Evolutionary conservation across 805 yeast genomes (phyloP), one percentile per base, ranked within the genome.

Genomic region (Pichia membranifaciens): DNA sequence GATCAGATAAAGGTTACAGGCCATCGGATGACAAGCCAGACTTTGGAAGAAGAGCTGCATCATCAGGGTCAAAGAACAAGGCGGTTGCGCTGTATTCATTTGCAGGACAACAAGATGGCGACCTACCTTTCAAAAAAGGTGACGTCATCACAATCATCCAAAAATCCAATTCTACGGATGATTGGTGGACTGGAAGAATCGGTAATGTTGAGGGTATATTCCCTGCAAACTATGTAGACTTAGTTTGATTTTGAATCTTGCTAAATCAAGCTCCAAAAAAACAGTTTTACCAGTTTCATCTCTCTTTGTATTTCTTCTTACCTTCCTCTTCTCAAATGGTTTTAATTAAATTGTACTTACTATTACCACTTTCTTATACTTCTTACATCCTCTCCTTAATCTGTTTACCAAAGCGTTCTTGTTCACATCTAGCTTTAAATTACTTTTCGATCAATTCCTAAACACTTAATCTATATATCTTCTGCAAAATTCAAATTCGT

Each of bases 141-240:
- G 99, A 93, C 65, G 84, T 87, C 15, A 87, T 93, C 56, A 83
- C 87, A 38, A 85, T 93, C 54, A 70, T 87, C 47, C 87, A 89
- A 65, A 87, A 86, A 66, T 81, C 93, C 9, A 90, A 85, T 8
- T 84, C 96, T 13, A 79, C 81, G 43, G 96, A 93, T 64, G 98
- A 93, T 64, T 93, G 99, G 99, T 93, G 99, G 99, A 88, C 96
- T 0, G 99, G 99, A 23, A 81, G 85, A 62, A 71, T 81, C 46
- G 86, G 85, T 55, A 91, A 95, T 12, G 69, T 68, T 51, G 87
- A 87, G 58, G 99, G 99, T 38, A 90, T 90, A 20, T 91, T 91
- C 76, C 99, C 99, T 9, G 99, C 99, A 2, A 91, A 91, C 64
- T 91, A 91, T 61, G 97, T 91, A 38, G 95, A 90, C 62, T 67